A percentile compares a stretch with the other conserved stretches of the same genome.
Conservation (phyloP, 2,329 filamentous ascomycete genomes). For the Aspergillus oerlinghausenensis region DNA sequence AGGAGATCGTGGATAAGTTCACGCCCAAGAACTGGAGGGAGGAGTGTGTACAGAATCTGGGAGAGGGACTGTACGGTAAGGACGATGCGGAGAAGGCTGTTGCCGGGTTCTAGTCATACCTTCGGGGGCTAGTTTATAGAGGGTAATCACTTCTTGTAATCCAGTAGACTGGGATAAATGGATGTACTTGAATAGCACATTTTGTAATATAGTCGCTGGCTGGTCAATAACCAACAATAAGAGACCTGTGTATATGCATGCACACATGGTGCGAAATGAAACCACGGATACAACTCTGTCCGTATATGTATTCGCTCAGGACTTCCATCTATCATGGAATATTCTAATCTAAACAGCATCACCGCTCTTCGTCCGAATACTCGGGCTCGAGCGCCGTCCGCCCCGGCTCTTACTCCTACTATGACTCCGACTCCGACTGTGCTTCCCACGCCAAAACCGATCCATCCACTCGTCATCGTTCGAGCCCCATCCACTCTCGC, state of each 20-base stretch:
- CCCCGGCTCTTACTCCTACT: background rate
- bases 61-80: constrained; percentile 49
- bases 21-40: constrained; percentile 74
- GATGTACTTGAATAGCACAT: background rate
- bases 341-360: background rate
- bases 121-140: background rate
- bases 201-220: background rate
- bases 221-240: background rate
- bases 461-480: constrained; percentile 15
- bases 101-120: constrained; percentile 33
- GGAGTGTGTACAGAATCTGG: constrained; percentile 57
- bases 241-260: background rate
- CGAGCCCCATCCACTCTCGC: constrained; percentile 33
- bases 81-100: constrained; percentile 32
- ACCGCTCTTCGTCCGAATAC: background rate
- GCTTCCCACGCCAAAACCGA: background rate
- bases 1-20: constrained; percentile 83
- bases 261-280: background rate
- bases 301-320: too few species aligned
- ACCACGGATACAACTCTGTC: background rate
- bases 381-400: background rate
- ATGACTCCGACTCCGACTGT: background rate
- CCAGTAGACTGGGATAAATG: background rate
- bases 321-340: background rate
- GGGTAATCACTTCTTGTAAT: background rate